Evolutionary conservation across 106 monocot genomes (phyloP), one percentile per base, ranked within the genome.

Genomic region (Apostasia ramifera): DNA sequence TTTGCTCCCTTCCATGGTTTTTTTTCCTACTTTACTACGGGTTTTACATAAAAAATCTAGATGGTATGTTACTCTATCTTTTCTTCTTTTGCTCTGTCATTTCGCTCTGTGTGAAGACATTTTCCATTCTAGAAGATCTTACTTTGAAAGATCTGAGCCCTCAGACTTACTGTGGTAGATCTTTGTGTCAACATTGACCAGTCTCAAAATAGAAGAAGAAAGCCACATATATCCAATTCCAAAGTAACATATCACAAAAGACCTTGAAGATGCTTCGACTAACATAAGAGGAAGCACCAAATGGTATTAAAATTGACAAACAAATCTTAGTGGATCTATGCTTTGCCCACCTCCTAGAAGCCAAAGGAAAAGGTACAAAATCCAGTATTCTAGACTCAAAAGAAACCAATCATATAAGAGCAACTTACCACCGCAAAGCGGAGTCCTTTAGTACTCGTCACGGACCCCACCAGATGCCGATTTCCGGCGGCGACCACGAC

Each of bases 351-450:
- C 15, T 0, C 15, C 48, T 65, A 37, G 5, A 65, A 48, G 7
- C 48, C 14, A 3, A 10, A 48, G 26, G n/a, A 65, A 65, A 45
- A 15, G 14, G 44, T 12, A 2, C 64, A 65, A 37, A 6, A 15
- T 26, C 37, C 26, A 37, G 5, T 1, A 48, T 65, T 65, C 4
- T 50, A 8, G 50, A 50, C 50, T 5, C 50, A 50, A 5, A 50
- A 8, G 6, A 5, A 65, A 65, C 40, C 12, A 65, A 48, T 5
- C 4, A 65, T 15, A 48, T 26, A 6, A 65, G 26, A 48, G 14
- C 26, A 6, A 8, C 66, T 78, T 14, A 78, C 78, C 66, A 78
- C 67, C 2, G 78, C 78, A 53, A 78, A 78, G 43, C 66, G 41
- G 6, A 78, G 51, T 1, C 78, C 78, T 49, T 78, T 66, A 8